Evolutionary conservation across 306 rosid genomes (phyloP), one percentile per base, ranked within the genome.

Genomic region (Phaseolus lunatus): DNA sequence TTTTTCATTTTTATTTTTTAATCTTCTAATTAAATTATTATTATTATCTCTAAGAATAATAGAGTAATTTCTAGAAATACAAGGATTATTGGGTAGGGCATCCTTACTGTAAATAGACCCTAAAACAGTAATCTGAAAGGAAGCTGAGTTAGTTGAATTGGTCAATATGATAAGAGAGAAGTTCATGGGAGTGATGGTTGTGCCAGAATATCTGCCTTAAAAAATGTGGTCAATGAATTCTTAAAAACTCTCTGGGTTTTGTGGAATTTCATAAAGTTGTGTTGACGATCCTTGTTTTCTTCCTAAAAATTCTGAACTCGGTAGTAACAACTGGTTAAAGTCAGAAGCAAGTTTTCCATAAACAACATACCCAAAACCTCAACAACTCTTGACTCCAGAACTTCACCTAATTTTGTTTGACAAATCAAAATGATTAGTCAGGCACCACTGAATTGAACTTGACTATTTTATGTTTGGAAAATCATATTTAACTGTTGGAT

Each of bases 201-300:
- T 26, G 45, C 8, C 39, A n/a, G 54, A 10, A 58, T 33, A 29
- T 7, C 18, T 18, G 70, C 24, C 62, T 18, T 63, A 33, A 7
- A 75, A 62, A 15, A 6, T 16, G 39, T 2, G n/a, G 73, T 66
- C 56, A 77, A 65, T 77, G 66, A 76, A 37, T 77, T 77, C 64
- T 77, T 41, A 48, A 44, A 20, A 49, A 7, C 47, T 29, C 45
- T 52, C 13, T 59, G 37, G 45, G 11, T 50, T 66, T 77, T 66
- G 66, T 76, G 65, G 72, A 76, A 67, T 66, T 67, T 67, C 47
- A 53, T 52, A 3, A 64, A 48, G 53, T 64, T 66, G 7, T 77
- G 81, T 27, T 53, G 41, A 77, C 20, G 6, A 54, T 3, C 58
- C 18, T 67, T 67, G 20, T n/a, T 24, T 52, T 22, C 41, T 66